A percentile compares a stretch with the other conserved stretches of the same genome.
phyloP scores from a whole-genome alignment of 352 stramenopile genomes.

The Phytophthora capsici region DNA sequence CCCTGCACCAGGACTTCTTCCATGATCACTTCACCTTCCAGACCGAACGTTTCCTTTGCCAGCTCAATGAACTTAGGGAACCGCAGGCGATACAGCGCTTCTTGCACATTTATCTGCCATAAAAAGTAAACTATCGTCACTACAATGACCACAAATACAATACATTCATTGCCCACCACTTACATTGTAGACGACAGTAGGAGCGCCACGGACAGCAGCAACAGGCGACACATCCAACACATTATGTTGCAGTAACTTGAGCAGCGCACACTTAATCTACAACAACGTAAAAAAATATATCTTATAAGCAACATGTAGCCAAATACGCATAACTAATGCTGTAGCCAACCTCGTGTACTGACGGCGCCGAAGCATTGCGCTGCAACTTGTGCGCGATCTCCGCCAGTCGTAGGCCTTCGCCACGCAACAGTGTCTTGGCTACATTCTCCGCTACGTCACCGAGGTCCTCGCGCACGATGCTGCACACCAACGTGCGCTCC shows the following conservation, averaged over 20 bases:
- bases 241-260: constrained; percentile 91
- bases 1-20: constrained; percentile 88
- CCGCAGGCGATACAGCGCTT: constrained; percentile 82
- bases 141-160: constrained; percentile 7
- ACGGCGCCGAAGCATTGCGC: constrained; percentile 29
- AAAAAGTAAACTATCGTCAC: constrained; percentile 9
- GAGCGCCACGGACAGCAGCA: constrained; percentile 24
- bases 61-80: constrained; percentile 88
- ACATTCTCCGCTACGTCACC: constrained; percentile 73
- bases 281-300: background rate
- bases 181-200: constrained; percentile 59
- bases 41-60: constrained; percentile 75
- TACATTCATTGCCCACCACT: background rate
- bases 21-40: constrained; percentile 88
- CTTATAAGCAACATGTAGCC: too few relatives aligned
- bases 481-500: constrained; percentile 76
- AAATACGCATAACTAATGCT: background rate
- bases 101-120: constrained; percentile 76
- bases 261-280: constrained; percentile 79
- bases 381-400: constrained; percentile 77
- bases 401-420: constrained; percentile 66
- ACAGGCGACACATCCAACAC: constrained; percentile 69
- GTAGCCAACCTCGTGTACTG: constrained; percentile 52
- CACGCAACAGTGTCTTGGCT: constrained; percentile 62
- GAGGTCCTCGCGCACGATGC: constrained; percentile 84